Evolutionary conservation across 106 monocot genomes (phyloP).

Genomic region (Hemerocallis citrina): DNA sequence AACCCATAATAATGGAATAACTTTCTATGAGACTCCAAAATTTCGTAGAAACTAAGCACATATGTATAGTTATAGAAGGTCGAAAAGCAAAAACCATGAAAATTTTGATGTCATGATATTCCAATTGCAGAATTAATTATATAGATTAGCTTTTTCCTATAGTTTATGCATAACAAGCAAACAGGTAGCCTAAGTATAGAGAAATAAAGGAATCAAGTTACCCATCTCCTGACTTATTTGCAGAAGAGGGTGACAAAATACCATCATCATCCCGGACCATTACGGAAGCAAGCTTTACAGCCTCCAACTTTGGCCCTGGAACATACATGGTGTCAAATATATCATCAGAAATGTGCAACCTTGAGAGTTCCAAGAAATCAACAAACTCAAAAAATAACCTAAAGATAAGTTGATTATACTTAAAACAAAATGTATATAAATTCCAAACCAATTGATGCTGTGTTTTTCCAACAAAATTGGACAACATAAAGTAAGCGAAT

Average conservation of each 20-base stretch:
- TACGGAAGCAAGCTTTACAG: slow-evolving; percentile 54
- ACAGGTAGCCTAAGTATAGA: no score
- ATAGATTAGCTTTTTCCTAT: no score
- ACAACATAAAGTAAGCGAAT: neutral
- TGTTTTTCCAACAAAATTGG: neutral
- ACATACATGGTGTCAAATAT: slow-evolving; percentile 41
- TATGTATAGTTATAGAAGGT: no score
- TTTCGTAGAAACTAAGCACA: no score
- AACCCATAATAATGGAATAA: no score
- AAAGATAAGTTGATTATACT: neutral
- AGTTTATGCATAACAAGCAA: no score
- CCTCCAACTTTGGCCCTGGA: slow-evolving; percentile 62
- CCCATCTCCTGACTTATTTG: no score
- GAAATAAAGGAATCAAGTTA: no score
- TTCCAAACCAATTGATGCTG: neutral
- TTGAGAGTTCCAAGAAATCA: neutral
- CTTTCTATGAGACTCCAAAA: no score
- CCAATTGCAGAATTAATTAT: no score
- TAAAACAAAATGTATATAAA: neutral
- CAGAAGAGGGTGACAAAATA: neutral
- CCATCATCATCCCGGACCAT: slow-evolving; percentile 44
- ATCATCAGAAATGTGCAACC: neutral
- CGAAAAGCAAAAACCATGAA: no score
- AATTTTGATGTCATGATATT: no score
- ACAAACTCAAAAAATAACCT: neutral